Conservation (phyloP, 164 flowering plant species). For the Malania oleifera region DNA sequence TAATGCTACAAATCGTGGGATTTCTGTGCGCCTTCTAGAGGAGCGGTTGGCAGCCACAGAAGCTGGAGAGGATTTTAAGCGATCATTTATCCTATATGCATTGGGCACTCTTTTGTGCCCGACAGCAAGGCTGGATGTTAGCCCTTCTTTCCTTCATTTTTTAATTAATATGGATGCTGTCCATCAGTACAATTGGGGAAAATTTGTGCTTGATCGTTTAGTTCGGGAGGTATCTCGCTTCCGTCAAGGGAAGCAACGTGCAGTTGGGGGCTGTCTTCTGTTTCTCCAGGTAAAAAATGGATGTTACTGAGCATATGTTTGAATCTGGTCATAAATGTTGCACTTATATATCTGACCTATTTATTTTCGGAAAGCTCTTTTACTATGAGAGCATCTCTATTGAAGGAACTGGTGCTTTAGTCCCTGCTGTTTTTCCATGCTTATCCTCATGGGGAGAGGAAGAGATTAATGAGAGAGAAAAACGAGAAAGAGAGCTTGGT, state of each 20-base stretch:
- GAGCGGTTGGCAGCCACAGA: conserved; percentile 30
- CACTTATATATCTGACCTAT: conserved; percentile 1
- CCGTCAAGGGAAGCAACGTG: conserved; percentile 40
- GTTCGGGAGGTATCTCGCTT: conserved; percentile 43
- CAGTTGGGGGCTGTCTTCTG: conserved; percentile 47
- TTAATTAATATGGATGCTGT: conserved; percentile 34
- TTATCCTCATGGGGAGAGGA: conserved; percentile 40
- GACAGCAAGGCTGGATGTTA: conserved; percentile 42
- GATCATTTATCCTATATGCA: conserved; percentile 41
- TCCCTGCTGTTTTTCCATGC: conserved; percentile 21
- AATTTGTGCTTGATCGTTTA: conserved; percentile 38
- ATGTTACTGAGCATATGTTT: neutral
- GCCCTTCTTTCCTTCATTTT: conserved; percentile 43
- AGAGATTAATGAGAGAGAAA: conserved; percentile 42
- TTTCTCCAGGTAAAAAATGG: conserved; percentile 36
- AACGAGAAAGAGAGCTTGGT: conserved; percentile 36
- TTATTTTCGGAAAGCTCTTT: conserved; percentile 24
- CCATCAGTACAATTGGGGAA: conserved; percentile 42
- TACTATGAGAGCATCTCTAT: conserved; percentile 36
- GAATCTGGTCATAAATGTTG: neutral
- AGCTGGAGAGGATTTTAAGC: conserved; percentile 45
- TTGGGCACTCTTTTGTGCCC: conserved; percentile 39
- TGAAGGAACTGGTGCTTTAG: conserved; percentile 18
- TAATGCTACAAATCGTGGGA: conserved; percentile 39
- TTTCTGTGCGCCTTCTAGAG: conserved; percentile 37